Evolutionary conservation across 495 filamentous ascomycete species (phyloP), one percentile per base, ranked within the genome.

Genomic region (Bombardia bombarda): DNA sequence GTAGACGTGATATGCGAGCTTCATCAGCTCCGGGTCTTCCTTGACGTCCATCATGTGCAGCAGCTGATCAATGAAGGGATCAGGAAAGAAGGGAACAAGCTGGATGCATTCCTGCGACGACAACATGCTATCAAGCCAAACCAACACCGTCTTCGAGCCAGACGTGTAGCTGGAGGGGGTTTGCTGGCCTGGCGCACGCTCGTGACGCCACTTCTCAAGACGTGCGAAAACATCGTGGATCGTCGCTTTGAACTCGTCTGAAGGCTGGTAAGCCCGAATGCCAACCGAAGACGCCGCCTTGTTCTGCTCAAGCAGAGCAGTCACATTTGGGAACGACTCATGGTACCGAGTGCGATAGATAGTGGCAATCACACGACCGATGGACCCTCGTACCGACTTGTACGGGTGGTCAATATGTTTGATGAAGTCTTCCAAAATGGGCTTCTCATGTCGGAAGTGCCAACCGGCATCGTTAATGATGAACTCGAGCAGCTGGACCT

Each of bases 1-100:
- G 69, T 95, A 99, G 22, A 99, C 92, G 57, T 95, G 89, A 57
- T 99, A 99, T 10, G 92, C 90, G 18, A 96, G 75, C 8, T 83
- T 83, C 71, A 95, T 90, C 8, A 99, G 77, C 61, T 99, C 92
- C 4, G 86, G 89, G 56, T 99, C 92, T 64, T 99, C 92, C 62
- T 95, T 96, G 50, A 99, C 86, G 60, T 99, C 92, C 92, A 99
- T 99, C 92, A 99, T 99, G 66, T 97, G 89, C 34, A 99, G 68
- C 36, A 97, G 77, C 61, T 95, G 82, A 31, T 87, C 86, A 48
- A 93, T 88, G 51, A 97, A 89, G 7, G 85, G 72, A 38, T 86
- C 74, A 1, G 87, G 85, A 70, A 97, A 95, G 78, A 95, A 97
- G 2, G 84, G 77, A 7, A 92, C 78, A 9, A 97, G 77, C 51